Evolutionary conservation across 106 monocot species (phyloP).

Genomic region (Acorus gramineus): DNA sequence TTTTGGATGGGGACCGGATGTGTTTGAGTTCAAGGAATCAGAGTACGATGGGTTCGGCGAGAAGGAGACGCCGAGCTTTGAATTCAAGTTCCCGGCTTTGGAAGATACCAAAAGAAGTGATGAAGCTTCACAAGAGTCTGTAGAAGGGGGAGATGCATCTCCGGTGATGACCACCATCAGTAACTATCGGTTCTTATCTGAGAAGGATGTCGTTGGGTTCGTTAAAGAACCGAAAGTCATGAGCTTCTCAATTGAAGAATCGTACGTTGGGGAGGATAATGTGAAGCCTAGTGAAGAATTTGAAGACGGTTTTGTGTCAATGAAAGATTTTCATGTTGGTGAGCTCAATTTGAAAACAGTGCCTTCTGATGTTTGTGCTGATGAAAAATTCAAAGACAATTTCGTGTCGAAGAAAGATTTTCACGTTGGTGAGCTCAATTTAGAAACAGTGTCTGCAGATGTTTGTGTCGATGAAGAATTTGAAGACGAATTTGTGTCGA

Average conservation of each 20-base stretch:
- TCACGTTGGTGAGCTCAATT: neutral
- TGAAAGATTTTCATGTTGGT: neutral
- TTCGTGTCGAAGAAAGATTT: conserved; percentile 3
- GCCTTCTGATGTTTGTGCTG: neutral
- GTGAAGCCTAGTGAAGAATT: neutral
- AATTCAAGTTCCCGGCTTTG: conserved; percentile 50
- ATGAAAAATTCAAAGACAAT: neutral
- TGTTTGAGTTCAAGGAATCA: neutral
- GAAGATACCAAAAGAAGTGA: neutral
- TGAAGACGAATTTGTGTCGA: too few relatives aligned
- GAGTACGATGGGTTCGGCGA: neutral
- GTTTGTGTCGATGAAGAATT: neutral
- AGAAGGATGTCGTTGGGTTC: conserved; percentile 34
- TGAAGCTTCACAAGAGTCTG: neutral
- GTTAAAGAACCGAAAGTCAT: conserved; percentile 18
- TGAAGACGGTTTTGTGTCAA: neutral
- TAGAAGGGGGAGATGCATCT: neutral
- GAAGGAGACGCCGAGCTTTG: conserved; percentile 24
- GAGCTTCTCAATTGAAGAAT: conserved; percentile 28
- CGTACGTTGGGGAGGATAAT: conserved; percentile 1
- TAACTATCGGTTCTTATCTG: conserved; percentile 25
- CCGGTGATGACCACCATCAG: conserved; percentile 7
- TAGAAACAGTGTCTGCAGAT: neutral
- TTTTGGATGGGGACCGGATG: neutral
- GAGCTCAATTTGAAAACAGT: too few relatives aligned